Base-by-base conservation (phyloP, 2,329 filamentous ascomycete genomes). In the Paecilomyces formosus region DNA sequence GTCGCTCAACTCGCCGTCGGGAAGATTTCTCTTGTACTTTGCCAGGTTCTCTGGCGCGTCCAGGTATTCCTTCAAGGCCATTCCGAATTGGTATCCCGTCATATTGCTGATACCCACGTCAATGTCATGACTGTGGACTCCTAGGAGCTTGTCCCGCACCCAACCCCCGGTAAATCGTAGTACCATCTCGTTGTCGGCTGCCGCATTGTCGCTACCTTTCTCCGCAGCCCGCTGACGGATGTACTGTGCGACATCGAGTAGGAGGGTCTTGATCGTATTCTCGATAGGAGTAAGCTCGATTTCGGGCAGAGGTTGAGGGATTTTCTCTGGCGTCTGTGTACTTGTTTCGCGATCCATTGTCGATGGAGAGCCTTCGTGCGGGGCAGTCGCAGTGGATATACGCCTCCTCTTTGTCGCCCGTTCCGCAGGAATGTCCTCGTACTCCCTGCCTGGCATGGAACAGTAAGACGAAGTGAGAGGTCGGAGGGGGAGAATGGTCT, bases 201-300 rank as follows among this genome's bases (percentile, higher is more conserved):
- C 54, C 5, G 53, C 60, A 54, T 64, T 57, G 1, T 62, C 64
- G 2, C 74, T 67, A 26, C 69, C 70, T 11, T 70, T 62, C 49
- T 89, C 83, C 61, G 63, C 54, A 6, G 59, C 55, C 18, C 65
- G 63, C 9, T 73, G 62, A 15, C 64, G 62, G n/a, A 92, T 86
- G 67, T 86, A 88, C 11, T 81, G 74, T 24, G 89, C 90, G n/a
- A 92, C 89, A 70, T 95, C 90, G 18, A 97, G 80, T 21, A 97
- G 82, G 12, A 97, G 82, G n/a, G 78, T 74, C 61, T 88, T 87
- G 45, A 97, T 81, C 63, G 86, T 87, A 49, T 81, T 76, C 74
- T 97, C 93, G 57, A 85, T 81, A 4, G 83, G 77, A 12, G 84
- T 92, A 61, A 97, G 84, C 50, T 78, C 70, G 31, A 88, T 77